Percentiles rank a stretch among this genome's conserved stretches.
These are phyloP conservation scores for Euphorbia celastroides DNA, from an alignment of 441 rosid species.

Conservation along the genomic window DNA sequence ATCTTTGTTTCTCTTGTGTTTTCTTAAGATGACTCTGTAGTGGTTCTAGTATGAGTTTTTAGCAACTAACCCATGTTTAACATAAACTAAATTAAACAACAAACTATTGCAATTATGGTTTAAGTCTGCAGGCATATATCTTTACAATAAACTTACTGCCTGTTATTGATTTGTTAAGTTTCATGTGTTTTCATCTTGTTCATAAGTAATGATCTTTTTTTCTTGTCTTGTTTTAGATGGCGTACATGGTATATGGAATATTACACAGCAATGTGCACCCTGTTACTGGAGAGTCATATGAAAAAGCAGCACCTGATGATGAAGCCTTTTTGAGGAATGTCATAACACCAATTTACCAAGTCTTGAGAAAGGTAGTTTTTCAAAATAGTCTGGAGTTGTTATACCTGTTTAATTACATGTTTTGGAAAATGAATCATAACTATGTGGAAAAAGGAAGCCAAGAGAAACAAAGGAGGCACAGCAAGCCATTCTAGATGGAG, in stretches of 20 bases:
- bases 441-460: conserved; percentile 65
- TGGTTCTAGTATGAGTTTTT: not conserved
- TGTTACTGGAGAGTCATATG: conserved; percentile 89
- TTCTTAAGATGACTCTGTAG: not conserved
- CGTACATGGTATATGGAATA: conserved; percentile 77
- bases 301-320: conserved; percentile 89
- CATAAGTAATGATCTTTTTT: too few species aligned
- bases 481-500: conserved; percentile 99
- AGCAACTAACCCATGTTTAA: not conserved
- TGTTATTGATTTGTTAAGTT: not conserved
- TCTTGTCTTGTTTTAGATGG: conserved; percentile 60
- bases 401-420: not conserved
- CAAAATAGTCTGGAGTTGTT: conserved; percentile 8
- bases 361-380: conserved; percentile 62
- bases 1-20: not conserved
- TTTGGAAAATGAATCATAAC: conserved; percentile 24
- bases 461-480: conserved; percentile 67
- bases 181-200: not conserved
- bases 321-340: conserved; percentile 93
- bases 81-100: too few species aligned
- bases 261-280: conserved; percentile 95
- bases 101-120: not conserved
- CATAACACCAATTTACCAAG: conserved; percentile 82
- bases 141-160: not conserved
- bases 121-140: not conserved